Percentiles rank a stretch among this genome's conserved stretches.
phyloP scores from a whole-genome alignment of 148 eudicot species.

The Rhododendron vialii region DNA sequence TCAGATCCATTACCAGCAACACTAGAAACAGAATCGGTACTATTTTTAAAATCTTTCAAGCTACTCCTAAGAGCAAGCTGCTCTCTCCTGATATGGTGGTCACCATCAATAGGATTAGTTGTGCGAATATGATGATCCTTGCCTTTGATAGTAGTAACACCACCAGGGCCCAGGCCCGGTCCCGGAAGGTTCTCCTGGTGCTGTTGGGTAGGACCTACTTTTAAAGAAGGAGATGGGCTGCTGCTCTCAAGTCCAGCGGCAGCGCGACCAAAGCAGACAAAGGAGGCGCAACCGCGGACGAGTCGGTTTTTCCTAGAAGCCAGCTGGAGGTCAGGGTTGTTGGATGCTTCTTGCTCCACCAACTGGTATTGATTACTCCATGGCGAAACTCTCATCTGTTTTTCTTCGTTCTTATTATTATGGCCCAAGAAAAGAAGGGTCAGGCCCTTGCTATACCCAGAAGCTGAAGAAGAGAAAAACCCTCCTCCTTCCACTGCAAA shows the following conservation, averaged over 20 bases:
- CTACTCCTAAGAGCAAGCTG: slow-evolving; percentile 54
- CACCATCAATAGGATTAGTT: slow-evolving; percentile 28
- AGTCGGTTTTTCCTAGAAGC: slow-evolving; percentile 73
- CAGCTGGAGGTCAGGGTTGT: slow-evolving; percentile 77
- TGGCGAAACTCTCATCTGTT: slow-evolving; percentile 93
- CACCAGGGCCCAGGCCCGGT: slow-evolving; percentile 1
- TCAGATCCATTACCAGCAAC: slow-evolving; percentile 27
- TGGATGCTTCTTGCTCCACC: slow-evolving; percentile 60
- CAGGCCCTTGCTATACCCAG: slow-evolving; percentile 92
- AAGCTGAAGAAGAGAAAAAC: slow-evolving; percentile 93
- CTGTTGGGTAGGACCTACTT: slow-evolving; percentile 76
- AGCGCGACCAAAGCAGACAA: slow-evolving; percentile 82
- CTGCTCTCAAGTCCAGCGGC: slow-evolving; percentile 73
- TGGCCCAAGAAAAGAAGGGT: slow-evolving; percentile 88
- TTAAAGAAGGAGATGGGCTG: slow-evolving; percentile 43
- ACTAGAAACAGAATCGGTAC: slow-evolving; percentile 20
- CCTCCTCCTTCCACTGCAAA: slow-evolving; percentile 98
- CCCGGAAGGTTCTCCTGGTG: slow-evolving; percentile 30
- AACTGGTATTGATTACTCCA: slow-evolving; percentile 87
- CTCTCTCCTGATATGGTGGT: slow-evolving; percentile 17
- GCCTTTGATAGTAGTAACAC: slow-evolving; percentile 24
- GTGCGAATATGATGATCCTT: slow-evolving; percentile 31
- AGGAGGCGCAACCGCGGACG: slow-evolving; percentile 85
- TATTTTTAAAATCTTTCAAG: slow-evolving; percentile 52
- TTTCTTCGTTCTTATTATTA: slow-evolving; percentile 54